Evolutionary conservation across 2,329 filamentous ascomycete species (phyloP).

Genomic region (Pseudocercospora pini-densiflorae): DNA sequence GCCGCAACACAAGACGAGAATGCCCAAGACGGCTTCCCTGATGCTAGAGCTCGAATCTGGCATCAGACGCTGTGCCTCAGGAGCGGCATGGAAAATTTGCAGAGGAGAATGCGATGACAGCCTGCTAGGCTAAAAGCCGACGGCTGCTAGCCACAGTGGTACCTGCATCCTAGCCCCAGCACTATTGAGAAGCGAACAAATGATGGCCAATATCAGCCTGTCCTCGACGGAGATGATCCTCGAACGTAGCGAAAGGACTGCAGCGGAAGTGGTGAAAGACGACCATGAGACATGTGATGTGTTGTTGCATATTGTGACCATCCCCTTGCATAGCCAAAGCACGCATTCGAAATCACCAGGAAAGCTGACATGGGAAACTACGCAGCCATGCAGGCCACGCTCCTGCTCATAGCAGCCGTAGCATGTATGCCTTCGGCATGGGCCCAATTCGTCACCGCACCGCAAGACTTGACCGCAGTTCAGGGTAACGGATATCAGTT

Average conservation of each 20-base stretch:
- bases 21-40: background rate
- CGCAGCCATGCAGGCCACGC: background rate
- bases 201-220: slow-evolving; percentile 11
- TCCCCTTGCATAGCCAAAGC: background rate
- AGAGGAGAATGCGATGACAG: background rate
- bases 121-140: background rate
- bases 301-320: background rate
- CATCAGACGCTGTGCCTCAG: background rate
- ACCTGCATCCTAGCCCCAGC: slow-evolving; percentile 12
- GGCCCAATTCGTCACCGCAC: slow-evolving; percentile 51
- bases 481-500: slow-evolving; percentile 56
- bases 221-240: slow-evolving; percentile 17
- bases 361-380: background rate
- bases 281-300: background rate
- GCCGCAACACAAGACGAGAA: background rate
- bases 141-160: slow-evolving; percentile 4
- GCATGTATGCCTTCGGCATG: background rate
- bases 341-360: slow-evolving; percentile 1
- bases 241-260: background rate
- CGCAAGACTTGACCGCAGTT: slow-evolving; percentile 48
- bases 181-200: slow-evolving; percentile 17
- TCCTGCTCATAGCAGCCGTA: background rate
- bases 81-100: background rate
- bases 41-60: background rate
- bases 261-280: background rate